Evolutionary conservation across 345 rosid genomes (phyloP).

Genomic region (Eutrema heterophyllum): DNA sequence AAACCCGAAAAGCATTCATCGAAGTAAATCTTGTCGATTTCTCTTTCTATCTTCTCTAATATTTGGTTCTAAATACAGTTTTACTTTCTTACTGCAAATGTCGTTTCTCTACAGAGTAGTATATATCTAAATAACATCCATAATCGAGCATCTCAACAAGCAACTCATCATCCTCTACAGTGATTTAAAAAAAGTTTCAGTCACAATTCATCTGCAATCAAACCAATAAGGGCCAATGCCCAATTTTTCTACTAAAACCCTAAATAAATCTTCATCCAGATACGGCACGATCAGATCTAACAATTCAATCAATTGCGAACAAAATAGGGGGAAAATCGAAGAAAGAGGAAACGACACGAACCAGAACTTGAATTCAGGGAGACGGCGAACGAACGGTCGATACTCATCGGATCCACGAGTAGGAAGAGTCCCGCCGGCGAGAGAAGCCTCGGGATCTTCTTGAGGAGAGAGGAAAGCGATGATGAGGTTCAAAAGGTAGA

Average conservation of each 20-base stretch:
- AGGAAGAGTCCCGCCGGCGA: slow-evolving; percentile 67
- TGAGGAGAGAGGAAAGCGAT: slow-evolving; percentile 92
- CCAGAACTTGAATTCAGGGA: slow-evolving; percentile 96
- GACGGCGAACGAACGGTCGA: slow-evolving; percentile 87
- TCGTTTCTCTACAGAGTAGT: neutral
- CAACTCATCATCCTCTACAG: slow-evolving; percentile 2
- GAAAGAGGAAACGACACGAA: slow-evolving; percentile 14
- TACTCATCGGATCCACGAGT: slow-evolving; percentile 89
- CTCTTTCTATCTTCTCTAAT: no score
- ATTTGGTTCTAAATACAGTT: no score
- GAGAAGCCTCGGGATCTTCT: slow-evolving; percentile 72
- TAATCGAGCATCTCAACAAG: neutral
- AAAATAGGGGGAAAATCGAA: neutral
- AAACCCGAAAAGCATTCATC: neutral
- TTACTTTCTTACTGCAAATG: neutral
- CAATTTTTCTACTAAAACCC: neutral
- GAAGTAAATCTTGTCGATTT: no score
- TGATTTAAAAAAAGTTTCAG: neutral
- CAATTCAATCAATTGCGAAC: neutral
- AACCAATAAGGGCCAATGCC: neutral
- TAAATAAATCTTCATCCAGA: neutral
- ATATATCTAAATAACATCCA: neutral
- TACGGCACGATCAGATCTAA: neutral
- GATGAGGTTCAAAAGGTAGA: slow-evolving; percentile 79
- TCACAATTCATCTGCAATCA: neutral